Conservation (phyloP, 2,329 filamentous ascomycete species). For the Fusarium hostae region DNA sequence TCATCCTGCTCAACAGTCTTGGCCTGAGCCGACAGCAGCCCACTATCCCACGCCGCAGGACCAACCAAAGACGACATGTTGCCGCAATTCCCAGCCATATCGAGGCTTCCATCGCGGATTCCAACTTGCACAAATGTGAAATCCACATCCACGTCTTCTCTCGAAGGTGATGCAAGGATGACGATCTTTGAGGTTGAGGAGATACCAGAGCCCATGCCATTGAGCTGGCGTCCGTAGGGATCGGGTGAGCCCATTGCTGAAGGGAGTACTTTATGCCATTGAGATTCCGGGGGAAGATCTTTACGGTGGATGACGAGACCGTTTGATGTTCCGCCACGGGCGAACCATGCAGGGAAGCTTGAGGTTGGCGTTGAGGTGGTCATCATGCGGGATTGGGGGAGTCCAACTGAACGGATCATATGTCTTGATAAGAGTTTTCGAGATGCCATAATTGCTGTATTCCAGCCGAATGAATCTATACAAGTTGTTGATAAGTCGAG, state of each 20-base stretch:
- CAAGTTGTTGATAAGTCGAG: neutral
- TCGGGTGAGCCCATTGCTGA: constrained; percentile 74
- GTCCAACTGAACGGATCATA: neutral
- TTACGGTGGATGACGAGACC: constrained; percentile 63
- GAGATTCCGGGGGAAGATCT: constrained; percentile 50
- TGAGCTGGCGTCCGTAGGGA: constrained; percentile 73
- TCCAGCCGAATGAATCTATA: too few species aligned
- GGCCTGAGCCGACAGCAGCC: constrained; percentile 36
- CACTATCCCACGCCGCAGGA: constrained; percentile 56
- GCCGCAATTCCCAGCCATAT: constrained; percentile 78
- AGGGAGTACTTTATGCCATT: constrained; percentile 63
- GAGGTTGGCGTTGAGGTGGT: constrained; percentile 37
- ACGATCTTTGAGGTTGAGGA: constrained; percentile 78
- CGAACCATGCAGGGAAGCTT: constrained; percentile 55
- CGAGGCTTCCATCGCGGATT: constrained; percentile 68
- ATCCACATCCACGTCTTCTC: constrained; percentile 67
- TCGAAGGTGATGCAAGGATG: constrained; percentile 65
- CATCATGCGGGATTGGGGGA: constrained; percentile 7
- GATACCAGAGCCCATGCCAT: constrained; percentile 76
- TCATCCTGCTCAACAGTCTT: constrained; percentile 32
- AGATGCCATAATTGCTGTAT: neutral
- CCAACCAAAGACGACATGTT: constrained; percentile 77
- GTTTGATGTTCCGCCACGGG: constrained; percentile 75
- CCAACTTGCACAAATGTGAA: constrained; percentile 79
- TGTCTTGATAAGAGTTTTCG: neutral